These are phyloP conservation scores for Aspergillus oerlinghausenensis DNA, from an alignment of 2,329 filamentous ascomycete genomes.

Conservation along the genomic window DNA sequence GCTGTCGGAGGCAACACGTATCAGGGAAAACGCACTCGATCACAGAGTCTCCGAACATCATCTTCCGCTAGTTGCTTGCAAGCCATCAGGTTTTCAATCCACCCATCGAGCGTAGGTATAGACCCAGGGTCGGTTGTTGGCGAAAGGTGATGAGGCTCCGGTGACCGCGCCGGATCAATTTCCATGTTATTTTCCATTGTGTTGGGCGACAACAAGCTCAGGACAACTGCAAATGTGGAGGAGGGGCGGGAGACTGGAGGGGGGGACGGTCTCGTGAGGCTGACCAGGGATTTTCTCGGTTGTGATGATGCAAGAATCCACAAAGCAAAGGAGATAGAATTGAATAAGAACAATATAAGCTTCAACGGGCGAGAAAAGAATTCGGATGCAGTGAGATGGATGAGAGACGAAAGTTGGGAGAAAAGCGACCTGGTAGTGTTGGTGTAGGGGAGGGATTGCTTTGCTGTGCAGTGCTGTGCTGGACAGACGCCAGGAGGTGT, in stretches of 20 bases:
- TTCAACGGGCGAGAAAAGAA: not conserved
- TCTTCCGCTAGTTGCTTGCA: conserved; percentile 97
- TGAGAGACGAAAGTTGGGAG: conserved; percentile 1
- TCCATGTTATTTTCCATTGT: conserved; percentile 98
- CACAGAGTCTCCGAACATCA: conserved; percentile 94
- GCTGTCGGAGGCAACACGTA: not conserved
- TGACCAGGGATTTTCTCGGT: conserved; percentile 12
- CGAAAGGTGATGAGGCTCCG: conserved; percentile 70
- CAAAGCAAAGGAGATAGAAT: not conserved
- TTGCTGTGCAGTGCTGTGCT: not conserved
- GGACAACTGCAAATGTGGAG: conserved; percentile 21
- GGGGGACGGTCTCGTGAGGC: conserved; percentile 33
- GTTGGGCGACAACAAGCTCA: conserved; percentile 11
- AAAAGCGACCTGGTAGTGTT: not conserved
- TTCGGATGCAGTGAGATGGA: not conserved
- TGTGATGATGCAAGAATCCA: conserved; percentile 4
- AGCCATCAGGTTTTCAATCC: conserved; percentile 97
- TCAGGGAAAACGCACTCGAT: conserved; percentile 66
- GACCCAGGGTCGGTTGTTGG: conserved; percentile 78
- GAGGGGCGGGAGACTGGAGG: conserved; percentile 16
- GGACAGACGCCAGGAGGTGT: conserved; percentile 5
- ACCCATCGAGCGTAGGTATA: conserved; percentile 89
- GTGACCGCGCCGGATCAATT: conserved; percentile 79
- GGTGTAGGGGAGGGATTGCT: conserved; percentile 11
- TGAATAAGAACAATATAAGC: not conserved